These are phyloP conservation scores for Styphnolobium japonicum DNA, from an alignment of 306 rosid species.

Conservation along the genomic window DNA sequence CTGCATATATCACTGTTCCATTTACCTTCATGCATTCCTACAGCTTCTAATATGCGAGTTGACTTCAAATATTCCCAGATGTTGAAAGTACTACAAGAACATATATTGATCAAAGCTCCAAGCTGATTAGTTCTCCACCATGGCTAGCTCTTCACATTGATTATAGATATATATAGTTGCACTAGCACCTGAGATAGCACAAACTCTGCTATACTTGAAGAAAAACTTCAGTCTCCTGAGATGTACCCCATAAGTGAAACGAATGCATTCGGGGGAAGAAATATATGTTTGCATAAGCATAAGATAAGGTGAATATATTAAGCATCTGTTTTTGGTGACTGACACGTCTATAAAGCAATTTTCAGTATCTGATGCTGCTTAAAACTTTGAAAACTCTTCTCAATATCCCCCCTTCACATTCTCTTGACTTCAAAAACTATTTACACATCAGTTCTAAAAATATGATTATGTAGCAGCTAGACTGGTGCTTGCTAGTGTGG, in stretches of 20 bases:
- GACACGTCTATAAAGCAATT: neutral
- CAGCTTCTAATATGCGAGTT: neutral
- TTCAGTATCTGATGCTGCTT: neutral
- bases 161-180: neutral
- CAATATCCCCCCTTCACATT: neutral
- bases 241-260: neutral
- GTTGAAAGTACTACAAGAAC: neutral
- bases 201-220: neutral
- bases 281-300: neutral
- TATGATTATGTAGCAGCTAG: neutral
- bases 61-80: too few species aligned
- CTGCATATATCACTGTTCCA: neutral
- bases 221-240: neutral
- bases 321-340: neutral
- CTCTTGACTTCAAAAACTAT: neutral
- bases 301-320: neutral
- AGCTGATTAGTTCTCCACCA: neutral
- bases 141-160: neutral
- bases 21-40: neutral
- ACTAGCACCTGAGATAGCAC: neutral
- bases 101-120: neutral
- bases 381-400: neutral
- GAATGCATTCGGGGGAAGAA: neutral
- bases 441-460: conserved; percentile 4
- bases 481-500: neutral